A percentile compares a stretch with the other conserved stretches of the same genome.
These are phyloP conservation scores for Pleurotus ostreatus DNA, from an alignment of 768 basidiomycete genomes.

Conservation along the genomic window DNA sequence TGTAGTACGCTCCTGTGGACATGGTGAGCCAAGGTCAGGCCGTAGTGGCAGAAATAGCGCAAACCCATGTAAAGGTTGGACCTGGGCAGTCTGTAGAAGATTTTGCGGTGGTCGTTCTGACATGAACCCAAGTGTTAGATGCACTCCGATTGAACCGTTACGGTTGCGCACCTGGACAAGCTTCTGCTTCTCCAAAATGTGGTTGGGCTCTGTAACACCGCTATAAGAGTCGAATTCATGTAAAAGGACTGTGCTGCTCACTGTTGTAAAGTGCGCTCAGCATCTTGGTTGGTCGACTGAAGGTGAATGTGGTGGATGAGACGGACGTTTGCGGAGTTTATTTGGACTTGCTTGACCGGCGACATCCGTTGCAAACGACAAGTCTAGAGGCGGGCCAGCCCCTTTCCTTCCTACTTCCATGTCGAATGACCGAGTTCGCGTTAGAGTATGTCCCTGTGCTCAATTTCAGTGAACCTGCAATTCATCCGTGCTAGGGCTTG, in stretches of 20 bases:
- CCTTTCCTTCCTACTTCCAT: slow-evolving; percentile 31
- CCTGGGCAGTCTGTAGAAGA: slow-evolving; percentile 61
- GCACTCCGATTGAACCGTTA: slow-evolving; percentile 5
- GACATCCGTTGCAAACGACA: slow-evolving; percentile 18
- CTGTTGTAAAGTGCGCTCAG: slow-evolving; percentile 64
- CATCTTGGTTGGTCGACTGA: slow-evolving; percentile 33
- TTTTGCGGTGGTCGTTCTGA: slow-evolving; percentile 42
- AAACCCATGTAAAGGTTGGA: slow-evolving; percentile 63
- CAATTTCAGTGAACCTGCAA: slow-evolving; percentile 1
- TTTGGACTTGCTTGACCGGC: slow-evolving; percentile 15
- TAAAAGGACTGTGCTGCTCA: slow-evolving; percentile 27
- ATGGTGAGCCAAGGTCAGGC: slow-evolving; percentile 3
- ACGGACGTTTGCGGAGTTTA: slow-evolving; percentile 43
- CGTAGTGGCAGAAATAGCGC: slow-evolving; percentile 14
- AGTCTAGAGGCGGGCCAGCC: slow-evolving; percentile 22
- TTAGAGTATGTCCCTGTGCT: slow-evolving; percentile 53
- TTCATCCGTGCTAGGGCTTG: slow-evolving; percentile 55
- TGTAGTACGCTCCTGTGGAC: slow-evolving; percentile 48
- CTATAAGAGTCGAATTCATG: background rate
- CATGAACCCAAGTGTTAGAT: slow-evolving; percentile 5
- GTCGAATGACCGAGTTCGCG: slow-evolving; percentile 69
- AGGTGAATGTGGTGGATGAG: slow-evolving; percentile 17
- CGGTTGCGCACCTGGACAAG: slow-evolving; percentile 49
- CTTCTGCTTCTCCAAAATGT: slow-evolving; percentile 62
- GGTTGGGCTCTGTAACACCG: slow-evolving; percentile 51